These are phyloP conservation scores for Mortierella sp. DNA, from an alignment of 371 early-diverging fungal species.

Conservation along the genomic window DNA sequence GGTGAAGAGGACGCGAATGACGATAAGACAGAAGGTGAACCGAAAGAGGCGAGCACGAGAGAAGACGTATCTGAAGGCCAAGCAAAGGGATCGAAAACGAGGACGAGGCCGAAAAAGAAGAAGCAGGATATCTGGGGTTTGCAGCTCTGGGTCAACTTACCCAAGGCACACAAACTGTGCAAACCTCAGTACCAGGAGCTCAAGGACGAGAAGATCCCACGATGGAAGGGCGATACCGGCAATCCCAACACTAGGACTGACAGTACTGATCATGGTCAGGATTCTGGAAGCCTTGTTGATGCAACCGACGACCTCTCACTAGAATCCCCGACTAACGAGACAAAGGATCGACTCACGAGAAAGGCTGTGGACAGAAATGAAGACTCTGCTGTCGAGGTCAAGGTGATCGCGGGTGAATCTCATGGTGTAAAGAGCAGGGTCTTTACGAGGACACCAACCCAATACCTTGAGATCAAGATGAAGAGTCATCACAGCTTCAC, in stretches of 20 bases:
- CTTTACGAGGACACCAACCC: slow-evolving; percentile 72
- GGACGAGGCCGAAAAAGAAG: slow-evolving; percentile 19
- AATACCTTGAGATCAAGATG: slow-evolving; percentile 78
- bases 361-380: too few relatives aligned
- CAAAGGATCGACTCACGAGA: too few relatives aligned
- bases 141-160: slow-evolving; percentile 81
- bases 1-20: too few relatives aligned
- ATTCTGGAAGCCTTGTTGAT: too few relatives aligned
- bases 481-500: slow-evolving; percentile 59
- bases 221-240: slow-evolving; percentile 7
- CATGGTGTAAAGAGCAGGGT: slow-evolving; percentile 71
- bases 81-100: too few relatives aligned
- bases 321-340: slow-evolving; percentile 46
- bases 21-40: too few relatives aligned
- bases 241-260: too few relatives aligned
- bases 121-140: slow-evolving; percentile 64
- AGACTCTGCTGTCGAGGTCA: slow-evolving; percentile 61
- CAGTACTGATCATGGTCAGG: too few relatives aligned
- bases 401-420: slow-evolving; percentile 81
- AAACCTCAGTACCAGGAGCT: slow-evolving; percentile 78
- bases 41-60: too few relatives aligned
- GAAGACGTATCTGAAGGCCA: too few relatives aligned
- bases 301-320: too few relatives aligned
- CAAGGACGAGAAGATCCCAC: slow-evolving; percentile 60
- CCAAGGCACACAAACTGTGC: slow-evolving; percentile 73